A percentile compares a stretch with the other conserved stretches of the same genome.
Conservation (phyloP, 1,284 basidiomycete genomes). For the Neonothopanus nambi region DNA sequence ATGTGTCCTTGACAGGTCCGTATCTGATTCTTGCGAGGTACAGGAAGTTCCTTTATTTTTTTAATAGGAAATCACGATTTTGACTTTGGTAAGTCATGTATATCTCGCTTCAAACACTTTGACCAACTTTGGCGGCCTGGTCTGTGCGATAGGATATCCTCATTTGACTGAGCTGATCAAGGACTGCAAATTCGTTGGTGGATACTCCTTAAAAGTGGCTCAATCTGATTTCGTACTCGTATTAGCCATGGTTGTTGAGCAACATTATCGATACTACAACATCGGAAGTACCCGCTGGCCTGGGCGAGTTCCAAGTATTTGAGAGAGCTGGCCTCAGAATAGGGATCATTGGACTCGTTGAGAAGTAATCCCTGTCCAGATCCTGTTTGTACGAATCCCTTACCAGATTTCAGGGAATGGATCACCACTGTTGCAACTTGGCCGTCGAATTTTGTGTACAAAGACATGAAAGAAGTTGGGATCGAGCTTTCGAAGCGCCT, state of each 20-base stretch:
- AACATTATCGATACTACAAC: constrained; percentile 73
- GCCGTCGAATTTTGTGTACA: constrained; percentile 73
- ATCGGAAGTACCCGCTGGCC: constrained; percentile 52
- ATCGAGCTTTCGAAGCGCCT: constrained; percentile 67
- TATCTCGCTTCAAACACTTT: background rate
- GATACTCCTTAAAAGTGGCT: constrained; percentile 15
- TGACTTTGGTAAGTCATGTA: constrained; percentile 61
- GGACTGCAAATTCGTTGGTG: constrained; percentile 67
- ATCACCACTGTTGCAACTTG: constrained; percentile 84
- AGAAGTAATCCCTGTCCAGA: constrained; percentile 32
- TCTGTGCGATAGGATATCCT: constrained; percentile 60
- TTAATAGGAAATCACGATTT: constrained; percentile 80
- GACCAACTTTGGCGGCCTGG: background rate
- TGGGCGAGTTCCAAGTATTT: constrained; percentile 62
- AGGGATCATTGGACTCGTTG: constrained; percentile 82
- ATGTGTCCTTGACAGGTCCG: constrained; percentile 67
- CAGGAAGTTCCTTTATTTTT: background rate
- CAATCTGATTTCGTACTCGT: constrained; percentile 13
- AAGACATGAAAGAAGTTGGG: constrained; percentile 67
- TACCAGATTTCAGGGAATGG: constrained; percentile 64
- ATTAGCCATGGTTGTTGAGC: constrained; percentile 73
- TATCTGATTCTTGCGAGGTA: constrained; percentile 29
- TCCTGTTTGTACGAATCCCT: constrained; percentile 32
- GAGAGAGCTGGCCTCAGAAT: constrained; percentile 71
- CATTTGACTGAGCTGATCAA: constrained; percentile 75